Base-by-base conservation (phyloP, 2,329 filamentous ascomycete genomes). In the Colletotrichum acutatum region DNA sequence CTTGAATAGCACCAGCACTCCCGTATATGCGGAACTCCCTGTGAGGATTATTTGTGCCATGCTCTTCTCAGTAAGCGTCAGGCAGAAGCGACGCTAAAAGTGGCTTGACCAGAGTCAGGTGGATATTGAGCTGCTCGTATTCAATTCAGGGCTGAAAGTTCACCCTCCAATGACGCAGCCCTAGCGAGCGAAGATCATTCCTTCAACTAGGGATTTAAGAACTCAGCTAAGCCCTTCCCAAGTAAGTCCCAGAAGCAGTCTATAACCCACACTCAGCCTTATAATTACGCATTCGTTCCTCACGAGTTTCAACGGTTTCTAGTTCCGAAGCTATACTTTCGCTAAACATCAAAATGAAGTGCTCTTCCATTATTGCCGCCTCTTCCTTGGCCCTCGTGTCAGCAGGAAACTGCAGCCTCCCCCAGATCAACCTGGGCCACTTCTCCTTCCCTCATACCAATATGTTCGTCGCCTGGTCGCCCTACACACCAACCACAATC, bases 401-500 rank as follows among this genome's bases (percentile, higher is more conserved):
- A 49, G 42, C 42, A 22, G 42, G 42, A 22, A 49, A 49, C 8
- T 49, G 19, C 42, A 49, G 42, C 8, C 42, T 49, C 19, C 42
- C 42, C 19, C 19, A 49, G 22, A 70, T 72, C 34, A 72, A 70
- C 49, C 46, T 72, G 5, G 70, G 70, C 22, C 58, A 56, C 9
- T 65, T 57, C 49, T 28, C 32, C 34, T 72, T 37, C 34, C 70
- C 70, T 6, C 70, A 70, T 28, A 61, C 54, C 24, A 70, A 70
- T 22, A 32, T 19, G 1, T 61, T 72, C 28, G 14, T 72, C 6
- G 70, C 70, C 19, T 72, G 66, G 66, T 34, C 32, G 5, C 70
- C 66, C 4, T 72, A 65, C 28, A 70, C 66, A 2, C 70, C 70
- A 9, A 72, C 70, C 22, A 70, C 57, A 4, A 72, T 67, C 0